phyloP scores from a whole-genome alignment of 768 basidiomycete genomes.

The Mrakia frigida region DNA sequence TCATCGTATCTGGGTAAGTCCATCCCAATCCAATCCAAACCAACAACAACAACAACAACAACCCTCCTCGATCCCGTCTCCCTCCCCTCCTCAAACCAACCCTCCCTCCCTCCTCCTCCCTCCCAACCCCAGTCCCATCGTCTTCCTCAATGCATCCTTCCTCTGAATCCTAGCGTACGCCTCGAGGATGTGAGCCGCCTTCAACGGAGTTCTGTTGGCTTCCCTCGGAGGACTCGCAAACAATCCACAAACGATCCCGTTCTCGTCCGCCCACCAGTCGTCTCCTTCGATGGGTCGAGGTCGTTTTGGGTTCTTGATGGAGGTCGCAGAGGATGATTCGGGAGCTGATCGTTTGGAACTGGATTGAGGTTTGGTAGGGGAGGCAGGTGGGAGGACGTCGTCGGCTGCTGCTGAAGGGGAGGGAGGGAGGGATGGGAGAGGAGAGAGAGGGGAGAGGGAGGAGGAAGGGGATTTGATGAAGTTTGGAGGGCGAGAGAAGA shows the following conservation, averaged over 20 bases:
- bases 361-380: not conserved
- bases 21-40: no score
- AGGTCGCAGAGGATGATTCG: not conserved
- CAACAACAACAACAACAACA: no score
- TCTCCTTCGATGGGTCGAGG: not conserved
- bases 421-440: not conserved
- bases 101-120: conserved; percentile 3
- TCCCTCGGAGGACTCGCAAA: conserved; percentile 44
- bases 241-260: not conserved
- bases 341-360: not conserved
- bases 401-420: not conserved
- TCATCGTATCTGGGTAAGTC: no score
- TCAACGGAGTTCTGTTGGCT: conserved; percentile 56
- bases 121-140: not conserved
- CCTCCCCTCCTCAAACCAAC: not conserved
- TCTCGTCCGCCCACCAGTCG: no score
- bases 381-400: not conserved
- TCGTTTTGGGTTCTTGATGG: not conserved
- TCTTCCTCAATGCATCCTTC: conserved; percentile 51
- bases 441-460: conserved; percentile 4
- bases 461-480: not conserved
- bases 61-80: no score
- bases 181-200: conserved; percentile 82
- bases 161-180: conserved; percentile 86
- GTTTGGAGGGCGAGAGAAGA: not conserved